A percentile compares a stretch with the other conserved stretches of the same genome.
phyloP scores from a whole-genome alignment of 2,329 filamentous ascomycete genomes.

The Gaeumannomyces sp. region DNA sequence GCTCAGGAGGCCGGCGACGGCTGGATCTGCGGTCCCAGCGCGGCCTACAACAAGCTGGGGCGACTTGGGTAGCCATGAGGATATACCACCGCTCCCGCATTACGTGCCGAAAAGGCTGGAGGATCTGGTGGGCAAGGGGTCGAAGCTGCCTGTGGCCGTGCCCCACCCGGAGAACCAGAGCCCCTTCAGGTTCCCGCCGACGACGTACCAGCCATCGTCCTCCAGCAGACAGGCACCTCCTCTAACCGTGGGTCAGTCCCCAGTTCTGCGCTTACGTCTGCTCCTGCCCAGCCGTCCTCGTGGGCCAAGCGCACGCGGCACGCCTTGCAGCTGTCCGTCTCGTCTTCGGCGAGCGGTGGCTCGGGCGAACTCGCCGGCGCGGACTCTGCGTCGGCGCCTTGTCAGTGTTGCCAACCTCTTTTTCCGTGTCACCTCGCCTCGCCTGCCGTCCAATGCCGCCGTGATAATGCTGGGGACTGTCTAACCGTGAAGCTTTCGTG shows the following conservation, averaged over 20 bases:
- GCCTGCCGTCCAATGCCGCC: neutral
- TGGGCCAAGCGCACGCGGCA: constrained; percentile 8
- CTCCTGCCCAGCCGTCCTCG: neutral
- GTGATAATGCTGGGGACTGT: neutral
- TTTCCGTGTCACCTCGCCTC: constrained; percentile 3
- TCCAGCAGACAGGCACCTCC: constrained; percentile 14
- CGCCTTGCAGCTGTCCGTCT: constrained; percentile 16
- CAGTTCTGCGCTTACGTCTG: constrained; percentile 12
- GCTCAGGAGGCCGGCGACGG: neutral
- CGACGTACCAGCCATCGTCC: constrained; percentile 11
- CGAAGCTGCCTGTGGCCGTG: constrained; percentile 1
- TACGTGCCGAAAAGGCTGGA: constrained; percentile 7
- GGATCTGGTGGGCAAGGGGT: neutral
- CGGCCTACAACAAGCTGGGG: constrained; percentile 7
- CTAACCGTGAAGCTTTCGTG: neutral
- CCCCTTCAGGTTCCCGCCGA: constrained; percentile 1
- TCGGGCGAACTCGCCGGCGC: constrained; percentile 9
- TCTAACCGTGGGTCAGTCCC: constrained; percentile 15
- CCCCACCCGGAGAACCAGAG: constrained; percentile 9
- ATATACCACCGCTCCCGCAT: neutral
- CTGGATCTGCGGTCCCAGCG: neutral
- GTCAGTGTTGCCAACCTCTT: constrained; percentile 19
- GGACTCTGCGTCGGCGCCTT: constrained; percentile 18
- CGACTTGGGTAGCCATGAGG: neutral
- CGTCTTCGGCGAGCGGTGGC: constrained; percentile 16